Base-by-base conservation (phyloP, 2,329 filamentous ascomycete genomes). In the Stagonosporopsis vannaccii region DNA sequence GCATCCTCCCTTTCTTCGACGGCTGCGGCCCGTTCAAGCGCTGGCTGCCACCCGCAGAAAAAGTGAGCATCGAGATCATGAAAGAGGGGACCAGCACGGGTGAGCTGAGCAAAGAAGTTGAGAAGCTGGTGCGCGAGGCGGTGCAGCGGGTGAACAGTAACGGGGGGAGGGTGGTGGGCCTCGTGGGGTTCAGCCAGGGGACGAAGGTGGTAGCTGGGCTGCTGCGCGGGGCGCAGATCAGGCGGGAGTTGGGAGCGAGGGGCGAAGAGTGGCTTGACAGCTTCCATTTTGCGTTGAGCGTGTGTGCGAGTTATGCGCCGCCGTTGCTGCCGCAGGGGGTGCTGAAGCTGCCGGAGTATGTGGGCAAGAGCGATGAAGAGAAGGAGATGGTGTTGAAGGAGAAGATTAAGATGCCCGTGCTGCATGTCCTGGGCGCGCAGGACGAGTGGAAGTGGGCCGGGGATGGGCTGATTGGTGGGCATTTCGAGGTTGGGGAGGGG, bases 1-100 rank as follows among this genome's bases (percentile, higher is more conserved):
- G 73, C 1, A 53, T 76, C 46, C 71, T 76, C 37, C 73, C 73
- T 33, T 74, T 75, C 61, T 76, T 76, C 61, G 73, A 75, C 46
- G 73, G 69, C 62, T 74, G 70, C 65, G 73, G 71, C 8, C 73
- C 73, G 6, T 76, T 65, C 61, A 59, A 66, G 12, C 70, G 70
- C 57, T 76, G 73, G 73, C 40, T 73, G 0, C 68, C 65, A 1
- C 58, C 63, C 6, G 42, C 39, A 2, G 64, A 68, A 39, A 61
- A 62, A 26, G 47, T 67, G 39, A 60, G 55, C 12, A 17, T 61
- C 41, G 52, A 64, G 4, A 39, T 47, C 6, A 71, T 70, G 61
- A 61, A 56, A 5, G 6, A 6, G 6, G 67, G 67, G 2, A 33
- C 47, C 2, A 61, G 63, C 1, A 54, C 58, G 3, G 11, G 28